Evolutionary conservation across 2,329 filamentous ascomycete genomes (phyloP).

Genomic region (Drechmeria coniospora): DNA sequence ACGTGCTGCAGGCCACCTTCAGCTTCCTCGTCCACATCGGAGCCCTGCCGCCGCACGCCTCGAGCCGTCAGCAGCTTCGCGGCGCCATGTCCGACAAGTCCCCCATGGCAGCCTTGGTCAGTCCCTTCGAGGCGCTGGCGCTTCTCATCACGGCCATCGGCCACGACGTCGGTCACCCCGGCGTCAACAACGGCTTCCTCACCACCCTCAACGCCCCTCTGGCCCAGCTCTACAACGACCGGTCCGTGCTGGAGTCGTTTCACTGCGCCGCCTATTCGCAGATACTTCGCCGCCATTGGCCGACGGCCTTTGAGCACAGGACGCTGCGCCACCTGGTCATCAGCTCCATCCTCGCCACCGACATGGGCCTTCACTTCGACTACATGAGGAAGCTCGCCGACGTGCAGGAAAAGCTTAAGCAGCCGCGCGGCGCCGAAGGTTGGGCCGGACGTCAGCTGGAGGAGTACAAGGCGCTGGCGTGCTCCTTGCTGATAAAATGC

Average conservation of each 20-base stretch:
- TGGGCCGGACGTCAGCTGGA: slow-evolving; percentile 67
- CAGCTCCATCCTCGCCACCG: slow-evolving; percentile 90
- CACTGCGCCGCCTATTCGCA: slow-evolving; percentile 96
- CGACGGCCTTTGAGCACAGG: slow-evolving; percentile 59
- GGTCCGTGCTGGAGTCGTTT: slow-evolving; percentile 90
- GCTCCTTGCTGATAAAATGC: slow-evolving; percentile 89
- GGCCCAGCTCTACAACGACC: slow-evolving; percentile 92
- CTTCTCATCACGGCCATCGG: slow-evolving; percentile 92
- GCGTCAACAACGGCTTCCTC: slow-evolving; percentile 94
- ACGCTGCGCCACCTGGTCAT: slow-evolving; percentile 85
- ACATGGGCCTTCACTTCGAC: slow-evolving; percentile 94
- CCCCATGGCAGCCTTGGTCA: slow-evolving; percentile 59
- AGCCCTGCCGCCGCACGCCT: slow-evolving; percentile 51
- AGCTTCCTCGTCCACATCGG: slow-evolving; percentile 75
- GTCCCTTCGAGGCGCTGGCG: slow-evolving; percentile 75
- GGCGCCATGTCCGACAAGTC: slow-evolving; percentile 41
- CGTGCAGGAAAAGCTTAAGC: slow-evolving; percentile 61
- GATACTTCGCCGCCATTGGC: slow-evolving; percentile 87
- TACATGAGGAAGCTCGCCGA: slow-evolving; percentile 85
- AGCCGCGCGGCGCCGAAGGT: slow-evolving; percentile 48
- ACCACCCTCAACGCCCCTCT: slow-evolving; percentile 83
- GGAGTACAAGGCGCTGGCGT: slow-evolving; percentile 66
- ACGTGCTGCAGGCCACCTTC: slow-evolving; percentile 88
- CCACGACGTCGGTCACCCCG: slow-evolving; percentile 92
- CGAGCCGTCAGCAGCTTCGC: slow-evolving; percentile 19